phyloP scores from a whole-genome alignment of 2,329 filamentous ascomycete genomes.

The Aspergillus alliaceus region DNA sequence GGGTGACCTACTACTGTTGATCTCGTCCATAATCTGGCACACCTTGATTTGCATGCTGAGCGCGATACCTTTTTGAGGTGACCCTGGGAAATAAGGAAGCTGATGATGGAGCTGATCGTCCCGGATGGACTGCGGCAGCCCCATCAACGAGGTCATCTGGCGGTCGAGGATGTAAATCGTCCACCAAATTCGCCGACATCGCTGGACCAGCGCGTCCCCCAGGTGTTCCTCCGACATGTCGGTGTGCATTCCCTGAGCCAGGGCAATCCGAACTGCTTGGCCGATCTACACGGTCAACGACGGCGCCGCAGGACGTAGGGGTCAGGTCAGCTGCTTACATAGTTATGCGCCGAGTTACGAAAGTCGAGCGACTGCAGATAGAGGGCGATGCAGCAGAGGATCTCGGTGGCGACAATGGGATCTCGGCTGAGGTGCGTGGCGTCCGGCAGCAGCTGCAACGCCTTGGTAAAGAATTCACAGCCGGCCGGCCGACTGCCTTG shows the following conservation, averaged over 20 bases:
- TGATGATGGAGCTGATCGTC: conserved; percentile 54
- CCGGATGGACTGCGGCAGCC: conserved; percentile 50
- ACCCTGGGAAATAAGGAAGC: conserved; percentile 46
- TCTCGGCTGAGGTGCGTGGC: conserved; percentile 42
- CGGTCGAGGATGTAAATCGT: conserved; percentile 55
- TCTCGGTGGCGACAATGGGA: conserved; percentile 50
- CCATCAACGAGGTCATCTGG: conserved; percentile 56
- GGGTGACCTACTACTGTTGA: conserved; percentile 43
- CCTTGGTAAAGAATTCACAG: conserved; percentile 48
- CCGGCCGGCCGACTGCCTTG: conserved; percentile 46
- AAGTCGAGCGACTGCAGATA: conserved; percentile 55
- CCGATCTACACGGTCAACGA: conserved; percentile 42
- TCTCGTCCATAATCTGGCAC: conserved; percentile 46
- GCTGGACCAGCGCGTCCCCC: conserved; percentile 43
- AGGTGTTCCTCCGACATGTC: conserved; percentile 49
- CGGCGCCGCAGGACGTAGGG: background rate
- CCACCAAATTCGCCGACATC: conserved; percentile 56
- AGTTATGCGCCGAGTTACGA: conserved; percentile 48
- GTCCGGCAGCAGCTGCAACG: conserved; percentile 47
- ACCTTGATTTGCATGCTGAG: conserved; percentile 50
- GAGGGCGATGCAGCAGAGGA: conserved; percentile 53
- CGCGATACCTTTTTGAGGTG: conserved; percentile 39
- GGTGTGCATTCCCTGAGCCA: conserved; percentile 54
- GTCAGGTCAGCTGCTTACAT: conserved; percentile 30
- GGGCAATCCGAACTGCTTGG: conserved; percentile 52